Evolutionary conservation across 2,329 filamentous ascomycete genomes (phyloP), one percentile per base, ranked within the genome.

Genomic region (Sporothrix phasma): DNA sequence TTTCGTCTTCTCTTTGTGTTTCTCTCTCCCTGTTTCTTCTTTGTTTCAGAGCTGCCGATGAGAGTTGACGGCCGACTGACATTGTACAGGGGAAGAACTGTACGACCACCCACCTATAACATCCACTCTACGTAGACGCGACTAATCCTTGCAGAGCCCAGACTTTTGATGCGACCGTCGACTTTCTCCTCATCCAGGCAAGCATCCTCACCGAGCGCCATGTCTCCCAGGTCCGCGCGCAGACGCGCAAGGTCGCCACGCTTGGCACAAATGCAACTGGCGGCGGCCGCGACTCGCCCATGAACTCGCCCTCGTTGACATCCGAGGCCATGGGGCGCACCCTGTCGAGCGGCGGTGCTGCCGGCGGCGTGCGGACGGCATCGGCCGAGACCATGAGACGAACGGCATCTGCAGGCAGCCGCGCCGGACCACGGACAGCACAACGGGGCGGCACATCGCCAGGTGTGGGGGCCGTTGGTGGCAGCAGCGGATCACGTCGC

Each of bases 181-280:
- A 91, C 46, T 97, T 97, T 72, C 82, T 99, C 37, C 84, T 97
- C 17, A 90, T 96, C 73, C 92, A 99, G 76, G 92, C 92, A 67
- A 92, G 91, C 74, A 96, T 92, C 84, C 84, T 97, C 5, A 96
- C 94, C 72, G 92, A 97, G 73, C 83, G 90, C 61, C 91, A 97
- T 76, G 84, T 95, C 31, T 89, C 90, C 0, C 91, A 97, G 73
- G 90, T 97, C 56, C 86, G 90, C 69, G 92, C 89, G 22, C 92
- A 97, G 76, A 91, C 97, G 79, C 86, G 89, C 67, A 94, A 88
- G 72, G 85, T 87, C 49, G 66, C 65, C 7, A 85, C 83, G 2
- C 81, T 81, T 6, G 80, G 81, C 3, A n/a, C 15, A 3, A 22
- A 19, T 37, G n/a, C 19, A 19, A 80, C 79, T n/a, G 39, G 11